These are phyloP conservation scores for Trichoderma semiorbis DNA, from an alignment of 2,329 filamentous ascomycete genomes.

Conservation along the genomic window DNA sequence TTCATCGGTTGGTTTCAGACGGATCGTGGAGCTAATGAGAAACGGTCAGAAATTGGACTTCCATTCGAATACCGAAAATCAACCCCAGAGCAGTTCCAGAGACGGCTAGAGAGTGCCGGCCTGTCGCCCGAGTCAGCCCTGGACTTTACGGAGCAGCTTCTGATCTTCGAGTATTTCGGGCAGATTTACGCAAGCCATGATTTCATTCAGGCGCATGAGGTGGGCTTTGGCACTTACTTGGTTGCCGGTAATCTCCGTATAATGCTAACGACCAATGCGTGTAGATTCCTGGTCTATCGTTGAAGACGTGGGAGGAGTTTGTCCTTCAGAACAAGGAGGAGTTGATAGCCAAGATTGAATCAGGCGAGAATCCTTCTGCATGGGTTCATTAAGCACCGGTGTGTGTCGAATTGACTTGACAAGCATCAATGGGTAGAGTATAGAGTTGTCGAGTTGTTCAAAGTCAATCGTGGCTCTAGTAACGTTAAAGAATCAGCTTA, in stretches of 20 bases:
- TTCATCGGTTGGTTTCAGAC: neutral
- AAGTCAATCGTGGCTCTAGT: neutral
- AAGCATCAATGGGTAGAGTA: neutral
- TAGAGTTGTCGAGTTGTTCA: neutral
- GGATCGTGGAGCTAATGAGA: neutral
- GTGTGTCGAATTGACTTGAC: neutral
- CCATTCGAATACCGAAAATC: neutral
- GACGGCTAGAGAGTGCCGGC: neutral
- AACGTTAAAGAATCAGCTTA: fast-evolving
- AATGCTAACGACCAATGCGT: neutral
- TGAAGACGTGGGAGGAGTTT: neutral
- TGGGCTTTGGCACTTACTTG: neutral
- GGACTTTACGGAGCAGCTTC: neutral
- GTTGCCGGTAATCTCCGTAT: neutral
- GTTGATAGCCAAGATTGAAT: neutral
- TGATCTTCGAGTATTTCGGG: neutral
- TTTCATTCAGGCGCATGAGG: neutral
- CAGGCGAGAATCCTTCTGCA: neutral
- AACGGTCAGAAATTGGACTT: neutral
- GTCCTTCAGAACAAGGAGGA: neutral
- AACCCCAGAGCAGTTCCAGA: neutral
- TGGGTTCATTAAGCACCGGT: neutral
- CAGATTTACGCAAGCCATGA: neutral
- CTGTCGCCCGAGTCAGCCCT: neutral
- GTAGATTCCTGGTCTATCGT: neutral